Evolutionary conservation across 1,139 yeast species (phyloP), one percentile per base, ranked within the genome.

Genomic region (Arxiozyma heterogenica): DNA sequence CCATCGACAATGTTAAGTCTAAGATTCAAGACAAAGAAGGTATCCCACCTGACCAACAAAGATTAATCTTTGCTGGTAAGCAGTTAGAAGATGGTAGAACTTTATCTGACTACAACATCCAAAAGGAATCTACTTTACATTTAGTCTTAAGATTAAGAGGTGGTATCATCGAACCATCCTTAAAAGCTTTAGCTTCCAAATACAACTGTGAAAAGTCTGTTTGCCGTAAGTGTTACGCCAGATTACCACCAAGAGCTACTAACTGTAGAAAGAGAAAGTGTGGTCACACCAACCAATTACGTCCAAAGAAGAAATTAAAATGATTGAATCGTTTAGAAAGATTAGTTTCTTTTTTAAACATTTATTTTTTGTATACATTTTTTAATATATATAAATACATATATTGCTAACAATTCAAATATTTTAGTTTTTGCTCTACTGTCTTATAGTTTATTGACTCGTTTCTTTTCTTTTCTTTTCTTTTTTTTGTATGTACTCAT

Each of bases 231-330:
- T 93, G 98, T 84, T 93, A 93, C 86, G 98, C 98, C 73, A 94
- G 98, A 85, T 90, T 93, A 76, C 98, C 98, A 75, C 97, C 98
- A 79, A 94, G 98, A 86, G 98, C 98, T 72, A 93, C 98, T 80
- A 93, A 93, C 97, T 93, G 98, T 86, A 90, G 98, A 84, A 93
- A 93, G 98, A 91, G 97, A 89, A 93, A 93, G 86, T 93, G 98
- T 81, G 98, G 98, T 74, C 98, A 93, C 95, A 84, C 96, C 78
- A 93, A 93, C 84, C 98, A 93, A 84, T 88, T 93, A 80, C 90
- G 98, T 85, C 97, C 98, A 81, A 93, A 93, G 96, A 93, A 93
- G 95, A 93, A 93, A 89, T 86, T 91, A 79, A 91, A 91, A 85
- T 91, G 82, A 80, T 75, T 79, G 74, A 74, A 77, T 77, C 53